phyloP scores from a whole-genome alignment of 179 eudicot species.

The Corrigiola litoralis region DNA sequence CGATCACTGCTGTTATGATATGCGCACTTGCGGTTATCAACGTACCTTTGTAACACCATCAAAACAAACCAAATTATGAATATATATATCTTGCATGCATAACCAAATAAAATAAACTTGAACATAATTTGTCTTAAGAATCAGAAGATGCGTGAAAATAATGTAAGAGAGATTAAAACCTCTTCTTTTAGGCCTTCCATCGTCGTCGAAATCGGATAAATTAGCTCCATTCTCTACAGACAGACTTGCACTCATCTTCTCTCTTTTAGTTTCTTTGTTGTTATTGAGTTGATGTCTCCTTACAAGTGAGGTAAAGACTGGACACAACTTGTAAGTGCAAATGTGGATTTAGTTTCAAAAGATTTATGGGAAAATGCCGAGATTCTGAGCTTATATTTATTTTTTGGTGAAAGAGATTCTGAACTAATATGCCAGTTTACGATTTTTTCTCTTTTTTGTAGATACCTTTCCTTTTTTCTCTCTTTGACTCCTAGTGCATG shows the following conservation, averaged over 20 bases:
- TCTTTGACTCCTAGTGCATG: not conserved
- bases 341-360: no score
- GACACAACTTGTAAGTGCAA: no score
- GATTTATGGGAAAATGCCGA: no score
- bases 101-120: not conserved
- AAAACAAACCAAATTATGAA: not conserved
- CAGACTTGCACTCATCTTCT: not conserved
- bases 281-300: no score
- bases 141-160: not conserved
- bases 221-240: constrained; percentile 8
- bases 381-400: no score
- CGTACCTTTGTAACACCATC: constrained; percentile 18
- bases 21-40: constrained; percentile 42
- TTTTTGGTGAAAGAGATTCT: not conserved
- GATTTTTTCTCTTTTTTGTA: not conserved
- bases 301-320: no score
- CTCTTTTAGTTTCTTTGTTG: not conserved
- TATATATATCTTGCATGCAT: not conserved
- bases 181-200: constrained; percentile 21
- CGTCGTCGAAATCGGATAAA: constrained; percentile 23
- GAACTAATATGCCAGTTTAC: not conserved
- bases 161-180: constrained; percentile 5
- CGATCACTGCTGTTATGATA: constrained; percentile 53
- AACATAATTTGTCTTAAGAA: not conserved
- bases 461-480: not conserved